phyloP scores from a whole-genome alignment of 805 yeast species.

The Torulaspora delbrueckii region DNA sequence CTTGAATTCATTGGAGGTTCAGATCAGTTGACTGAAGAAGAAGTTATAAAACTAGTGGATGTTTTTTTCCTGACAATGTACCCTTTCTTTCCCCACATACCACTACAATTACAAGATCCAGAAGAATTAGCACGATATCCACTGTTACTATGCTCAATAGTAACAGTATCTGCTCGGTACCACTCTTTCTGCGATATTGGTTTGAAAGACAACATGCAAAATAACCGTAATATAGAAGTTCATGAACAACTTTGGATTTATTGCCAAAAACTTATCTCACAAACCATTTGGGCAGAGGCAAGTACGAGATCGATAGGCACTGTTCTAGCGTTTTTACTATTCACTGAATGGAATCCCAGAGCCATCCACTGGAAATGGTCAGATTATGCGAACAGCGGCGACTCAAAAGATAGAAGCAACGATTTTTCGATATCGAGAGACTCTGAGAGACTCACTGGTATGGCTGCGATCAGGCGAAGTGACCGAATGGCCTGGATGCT shows the following conservation, averaged over 20 bases:
- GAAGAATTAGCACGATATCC: slow-evolving; percentile 72
- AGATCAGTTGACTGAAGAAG: slow-evolving; percentile 55
- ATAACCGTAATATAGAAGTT: slow-evolving; percentile 48
- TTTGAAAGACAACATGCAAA: slow-evolving; percentile 29
- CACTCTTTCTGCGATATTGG: slow-evolving; percentile 49
- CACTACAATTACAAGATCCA: slow-evolving; percentile 63
- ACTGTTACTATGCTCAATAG: slow-evolving; percentile 69
- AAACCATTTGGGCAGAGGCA: slow-evolving; percentile 92
- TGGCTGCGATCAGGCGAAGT: slow-evolving; percentile 79
- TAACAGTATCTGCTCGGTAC: slow-evolving; percentile 77
- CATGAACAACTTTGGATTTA: slow-evolving; percentile 82
- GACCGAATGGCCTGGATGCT: slow-evolving; percentile 94
- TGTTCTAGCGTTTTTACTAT: slow-evolving; percentile 71
- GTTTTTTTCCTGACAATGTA: slow-evolving; percentile 74
- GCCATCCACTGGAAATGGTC: slow-evolving; percentile 87
- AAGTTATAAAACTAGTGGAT: slow-evolving; percentile 53
- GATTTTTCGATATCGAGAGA: slow-evolving; percentile 25
- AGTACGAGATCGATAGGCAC: slow-evolving; percentile 84
- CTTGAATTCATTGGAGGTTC: slow-evolving; percentile 54
- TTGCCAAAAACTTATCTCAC: slow-evolving; percentile 74
- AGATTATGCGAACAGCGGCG: slow-evolving; percentile 70
- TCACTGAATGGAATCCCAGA: slow-evolving; percentile 94
- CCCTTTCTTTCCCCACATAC: slow-evolving; percentile 87
- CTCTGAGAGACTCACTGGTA: slow-evolving; percentile 58
- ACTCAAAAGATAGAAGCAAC: slow-evolving; percentile 23